These are phyloP conservation scores for Blumeria graminis DNA, from an alignment of 2,329 filamentous ascomycete species.

Conservation along the genomic window DNA sequence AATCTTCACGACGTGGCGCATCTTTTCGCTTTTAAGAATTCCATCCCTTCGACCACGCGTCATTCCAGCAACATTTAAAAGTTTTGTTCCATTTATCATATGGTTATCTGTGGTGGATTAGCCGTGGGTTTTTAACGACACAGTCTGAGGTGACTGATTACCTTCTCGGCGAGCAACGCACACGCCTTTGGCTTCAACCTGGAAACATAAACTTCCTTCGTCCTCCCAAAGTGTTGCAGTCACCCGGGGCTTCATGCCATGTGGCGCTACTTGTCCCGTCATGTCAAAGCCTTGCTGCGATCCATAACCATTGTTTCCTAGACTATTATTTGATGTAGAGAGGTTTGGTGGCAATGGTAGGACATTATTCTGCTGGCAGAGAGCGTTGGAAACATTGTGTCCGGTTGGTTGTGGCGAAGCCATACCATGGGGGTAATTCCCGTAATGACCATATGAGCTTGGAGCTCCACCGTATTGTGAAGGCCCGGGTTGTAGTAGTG, in stretches of 20 bases:
- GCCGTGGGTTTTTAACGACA: not conserved
- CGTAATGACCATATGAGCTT: slow-evolving; percentile 40
- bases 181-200: slow-evolving; percentile 87
- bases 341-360: slow-evolving; percentile 42
- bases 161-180: slow-evolving; percentile 88
- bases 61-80: slow-evolving; percentile 95
- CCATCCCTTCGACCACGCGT: slow-evolving; percentile 85
- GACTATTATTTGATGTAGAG: slow-evolving; percentile 22
- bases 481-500: slow-evolving; percentile 48
- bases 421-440: slow-evolving; percentile 49
- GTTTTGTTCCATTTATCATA: slow-evolving; percentile 97
- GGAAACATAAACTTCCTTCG: slow-evolving; percentile 90
- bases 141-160: slow-evolving; percentile 19
- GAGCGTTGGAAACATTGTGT: slow-evolving; percentile 43
- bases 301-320: slow-evolving; percentile 22
- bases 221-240: slow-evolving; percentile 97
- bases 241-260: slow-evolving; percentile 86
- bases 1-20: slow-evolving; percentile 92
- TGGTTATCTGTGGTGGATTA: slow-evolving; percentile 47
- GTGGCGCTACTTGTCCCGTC: slow-evolving; percentile 78
- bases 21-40: slow-evolving; percentile 93
- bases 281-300: slow-evolving; percentile 41
- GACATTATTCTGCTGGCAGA: slow-evolving; percentile 40
- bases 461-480: slow-evolving; percentile 38
- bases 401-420: slow-evolving; percentile 52